Base-by-base conservation (phyloP, 257 asterid genomes). In the Gynochthodes officinalis region DNA sequence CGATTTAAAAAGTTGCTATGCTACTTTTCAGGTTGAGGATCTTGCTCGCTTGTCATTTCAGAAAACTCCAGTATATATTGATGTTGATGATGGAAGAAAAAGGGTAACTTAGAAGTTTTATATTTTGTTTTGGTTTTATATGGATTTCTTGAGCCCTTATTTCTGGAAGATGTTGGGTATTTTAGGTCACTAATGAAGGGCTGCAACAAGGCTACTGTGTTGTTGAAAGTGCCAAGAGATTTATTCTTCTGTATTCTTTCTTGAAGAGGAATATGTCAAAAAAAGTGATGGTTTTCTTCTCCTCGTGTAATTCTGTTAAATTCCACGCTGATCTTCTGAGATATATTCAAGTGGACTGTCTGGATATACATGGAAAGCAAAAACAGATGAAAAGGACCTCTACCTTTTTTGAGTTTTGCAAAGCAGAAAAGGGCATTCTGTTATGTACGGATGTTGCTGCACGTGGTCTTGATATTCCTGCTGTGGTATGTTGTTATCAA, bases 251-350 rank as follows among this genome's bases (percentile, higher is more conserved):
- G n/a, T 95, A 92, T 79, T 86, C 97, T 68, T 95, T 95, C 83
- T 82, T 95, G 83, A 95, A 89, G 85, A 90, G 84, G 84, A 92
- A 95, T 69, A 77, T 78, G 72, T 79, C 94, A 28, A 92, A 95
- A 96, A 95, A 92, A 92, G 89, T 95, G 78, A 95, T 95, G 99
- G 98, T 95, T 81, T 95, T 95, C 88, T 95, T 95, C 86, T 95
- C 99, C 23, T 87, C 99, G 1, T 84, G 99, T 82, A 73, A 85
- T 68, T 95, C 98, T 13, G 99, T 95, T 74, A 90, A 89, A 81
- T 95, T 90, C 78, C 97, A 95, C 72, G 78, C 95, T 0, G 99
- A 92, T 64, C 95, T 95, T 77, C 93, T 95, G 53, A 86, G 84
- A 70, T 87, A 90, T 73, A 88, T 90, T 73, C 80, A 84, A 78